phyloP scores from a whole-genome alignment of 2,329 filamentous ascomycete genomes.

The Xylaria sp. region DNA sequence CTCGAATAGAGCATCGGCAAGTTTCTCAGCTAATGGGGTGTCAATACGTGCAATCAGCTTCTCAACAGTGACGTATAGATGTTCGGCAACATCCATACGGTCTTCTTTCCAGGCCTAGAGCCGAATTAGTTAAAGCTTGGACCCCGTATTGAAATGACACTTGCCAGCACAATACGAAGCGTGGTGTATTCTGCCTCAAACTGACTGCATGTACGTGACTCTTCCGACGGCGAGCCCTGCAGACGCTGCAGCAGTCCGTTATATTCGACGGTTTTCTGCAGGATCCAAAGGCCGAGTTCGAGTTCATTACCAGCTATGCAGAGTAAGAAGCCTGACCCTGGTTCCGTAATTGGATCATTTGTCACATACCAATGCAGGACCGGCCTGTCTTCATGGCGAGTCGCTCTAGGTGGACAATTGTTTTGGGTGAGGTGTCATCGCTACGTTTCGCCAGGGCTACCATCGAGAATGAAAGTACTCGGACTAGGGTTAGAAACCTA shows the following conservation, averaged over 20 bases:
- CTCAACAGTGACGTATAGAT: slow-evolving; percentile 74
- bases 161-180: slow-evolving; percentile 74
- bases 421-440: slow-evolving; percentile 46
- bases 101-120: slow-evolving; percentile 78
- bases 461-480: slow-evolving; percentile 73
- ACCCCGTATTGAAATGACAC: slow-evolving; percentile 41
- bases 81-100: slow-evolving; percentile 79
- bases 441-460: slow-evolving; percentile 66
- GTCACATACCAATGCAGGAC: slow-evolving; percentile 67
- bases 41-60: slow-evolving; percentile 56
- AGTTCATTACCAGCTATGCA: slow-evolving; percentile 62
- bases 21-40: slow-evolving; percentile 64
- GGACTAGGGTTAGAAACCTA: slow-evolving; percentile 54
- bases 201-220: slow-evolving; percentile 48
- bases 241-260: slow-evolving; percentile 55
- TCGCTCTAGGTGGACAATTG: slow-evolving; percentile 66
- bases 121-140: slow-evolving; percentile 30
- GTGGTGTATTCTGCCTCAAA: slow-evolving; percentile 72
- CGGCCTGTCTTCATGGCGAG: slow-evolving; percentile 74
- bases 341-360: slow-evolving; percentile 40
- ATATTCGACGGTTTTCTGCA: slow-evolving; percentile 73
- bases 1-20: slow-evolving; percentile 76
- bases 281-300: slow-evolving; percentile 67
- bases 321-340: slow-evolving; percentile 35
- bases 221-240: slow-evolving; percentile 47